Base-by-base conservation (phyloP, 129 eudicot species). In the Sambucus nigra region DNA sequence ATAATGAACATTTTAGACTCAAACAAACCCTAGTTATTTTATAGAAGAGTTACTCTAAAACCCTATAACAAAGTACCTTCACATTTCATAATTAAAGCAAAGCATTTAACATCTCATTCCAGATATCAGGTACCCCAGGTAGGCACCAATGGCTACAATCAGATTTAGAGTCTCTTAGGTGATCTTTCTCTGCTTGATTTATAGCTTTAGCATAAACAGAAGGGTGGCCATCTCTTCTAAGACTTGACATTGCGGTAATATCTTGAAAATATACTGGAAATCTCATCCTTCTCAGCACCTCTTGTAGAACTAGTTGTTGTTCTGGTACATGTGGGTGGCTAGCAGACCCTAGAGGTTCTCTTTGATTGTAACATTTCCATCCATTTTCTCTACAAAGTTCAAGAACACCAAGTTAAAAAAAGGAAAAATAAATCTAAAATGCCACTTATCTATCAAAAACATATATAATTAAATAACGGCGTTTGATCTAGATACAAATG, bases 121-220 rank as follows among this genome's bases (percentile, higher is more conserved):
- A 87, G 7, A 76, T 68, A 66, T 87, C 96, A 17, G 96, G 96
- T 9, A 87, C 96, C 7, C 96, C 96, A 58, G 96, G 96, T 24
- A 87, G 55, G 57, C 96, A 87, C 96, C 96, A 87, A 7, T 87
- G 96, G 69, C 96, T 87, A 61, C 96, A 87, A 59, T 87, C 96
- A 20, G 86, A 82, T 47, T 58, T 57, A 31, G 67, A 64, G 40
- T 56, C 69, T 15, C 63, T 56, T 0, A 32, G 9, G 48, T 59
- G 73, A 22, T 76, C 78, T 47, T 76, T 76, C 29, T 47, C 53
- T 63, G 70, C 72, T 46, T 56, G 72, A 5, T 74, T 65, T 21
- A 69, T 33, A 35, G 73, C 72, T 45, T 64, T 73, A 24, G 73
- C 68, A 60, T 87, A 87, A 20, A 87, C 48, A 9, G 96, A 87